Evolutionary conservation across 179 eudicot genomes (phyloP), one percentile per base, ranked within the genome.

Genomic region (Silene coronaria): DNA sequence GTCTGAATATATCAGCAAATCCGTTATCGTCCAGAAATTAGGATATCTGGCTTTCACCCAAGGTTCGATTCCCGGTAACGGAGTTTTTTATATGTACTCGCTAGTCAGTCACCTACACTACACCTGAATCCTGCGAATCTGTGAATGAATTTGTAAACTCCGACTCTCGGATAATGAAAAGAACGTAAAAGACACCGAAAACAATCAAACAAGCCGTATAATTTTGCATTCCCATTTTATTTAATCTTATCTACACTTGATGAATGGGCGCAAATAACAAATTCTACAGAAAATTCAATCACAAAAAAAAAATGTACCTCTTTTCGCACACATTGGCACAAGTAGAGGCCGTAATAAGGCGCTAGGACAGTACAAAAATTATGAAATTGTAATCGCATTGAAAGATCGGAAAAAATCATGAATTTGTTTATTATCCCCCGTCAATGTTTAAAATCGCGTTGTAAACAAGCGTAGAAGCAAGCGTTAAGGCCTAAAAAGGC

Each of bases 1-100:
- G 45, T 38, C 11, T 38, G 45, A 8, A 1, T 12, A 11, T 17
- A 12, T 14, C 59, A 55, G 4, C 59, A 55, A 53, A 1, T 70
- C 74, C 74, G 46, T 26, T 71, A 60, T 71, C 74, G 74, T 71
- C 74, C 74, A 53, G 74, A 42, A 46, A 63, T 72, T 72, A 80
- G 82, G 84, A 80, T 84, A 76, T 87, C 86, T 87, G 84, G 86
- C 85, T 84, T 86, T 84, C 84, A 83, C 86, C 88, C 88, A 82
- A 84, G 84, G 87, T 87, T 85, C 86, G 80, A 87, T 87, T 87
- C 88, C 90, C 87, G 87, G 87, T 88, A 85, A 67, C 76, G 84
- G 87, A 85, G 84, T 1, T 62, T 64, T 65, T 74, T 32, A 2
- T 19, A 38, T 67, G n/a, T n/a, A n/a, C n/a, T n/a, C n/a, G 1